Percentiles rank a stretch among this genome's conserved stretches.
These are phyloP conservation scores for Plasmodium ovale DNA, from an alignment of 169 alveolate species.

Conservation along the genomic window DNA sequence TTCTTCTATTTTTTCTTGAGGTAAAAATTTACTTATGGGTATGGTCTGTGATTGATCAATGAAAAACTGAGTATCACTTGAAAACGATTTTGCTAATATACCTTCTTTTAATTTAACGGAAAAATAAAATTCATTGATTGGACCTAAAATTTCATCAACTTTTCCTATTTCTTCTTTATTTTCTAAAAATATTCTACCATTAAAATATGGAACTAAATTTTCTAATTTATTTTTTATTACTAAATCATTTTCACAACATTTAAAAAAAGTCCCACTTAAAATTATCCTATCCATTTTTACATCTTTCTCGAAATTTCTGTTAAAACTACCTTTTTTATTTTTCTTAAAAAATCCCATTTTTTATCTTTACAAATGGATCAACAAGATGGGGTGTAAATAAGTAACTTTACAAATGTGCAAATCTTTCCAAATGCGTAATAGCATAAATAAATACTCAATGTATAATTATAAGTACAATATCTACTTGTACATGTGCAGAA, in stretches of 20 bases:
- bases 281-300: conserved; percentile 59
- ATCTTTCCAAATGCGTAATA: no score
- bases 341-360: conserved; percentile 50
- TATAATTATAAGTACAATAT: no score
- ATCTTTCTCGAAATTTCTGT: conserved; percentile 31
- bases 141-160: conserved; percentile 96
- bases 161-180: conserved; percentile 96
- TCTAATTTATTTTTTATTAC: conserved; percentile 90
- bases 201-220: conserved; percentile 94
- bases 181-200: conserved; percentile 94
- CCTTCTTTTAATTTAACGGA: conserved; percentile 91
- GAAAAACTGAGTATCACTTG: conserved; percentile 83
- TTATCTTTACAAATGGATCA: no score
- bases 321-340: conserved; percentile 15
- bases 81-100: conserved; percentile 89
- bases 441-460: no score
- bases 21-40: conserved; percentile 89
- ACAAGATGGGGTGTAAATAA: no score
- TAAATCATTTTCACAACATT: conserved; percentile 93
- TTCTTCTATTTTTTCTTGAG: conserved; percentile 73
- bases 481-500: no score
- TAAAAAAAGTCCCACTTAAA: conserved; percentile 91
- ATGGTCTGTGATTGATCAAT: conserved; percentile 89
- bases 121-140: conserved; percentile 91
- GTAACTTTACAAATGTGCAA: no score